A percentile compares a stretch with the other conserved stretches of the same genome.
phyloP scores from a whole-genome alignment of 306 rosid species.

The Trifolium subterraneum region DNA sequence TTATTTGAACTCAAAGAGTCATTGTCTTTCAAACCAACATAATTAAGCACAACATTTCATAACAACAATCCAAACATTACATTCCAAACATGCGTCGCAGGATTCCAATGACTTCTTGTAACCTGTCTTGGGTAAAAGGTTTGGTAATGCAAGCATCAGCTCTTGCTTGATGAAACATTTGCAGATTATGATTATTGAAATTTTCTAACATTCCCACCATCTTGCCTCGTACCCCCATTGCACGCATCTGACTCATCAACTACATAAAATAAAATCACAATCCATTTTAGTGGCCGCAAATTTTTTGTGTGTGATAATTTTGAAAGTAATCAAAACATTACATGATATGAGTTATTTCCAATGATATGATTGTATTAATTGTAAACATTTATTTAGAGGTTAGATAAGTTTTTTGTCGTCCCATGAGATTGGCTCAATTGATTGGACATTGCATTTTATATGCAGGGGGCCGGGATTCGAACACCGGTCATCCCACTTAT shows the following conservation, averaged over 20 bases:
- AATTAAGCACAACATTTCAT: not conserved
- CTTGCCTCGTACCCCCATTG: not conserved
- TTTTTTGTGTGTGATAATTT: too few species aligned
- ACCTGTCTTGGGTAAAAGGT: not conserved
- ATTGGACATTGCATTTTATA: too few species aligned
- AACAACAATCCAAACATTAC: not conserved
- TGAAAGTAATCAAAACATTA: too few species aligned
- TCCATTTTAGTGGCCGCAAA: too few species aligned
- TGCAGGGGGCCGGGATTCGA: too few species aligned
- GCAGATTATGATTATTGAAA: not conserved
- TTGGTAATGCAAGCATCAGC: not conserved
- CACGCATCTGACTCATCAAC: not conserved
- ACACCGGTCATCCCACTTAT: too few species aligned
- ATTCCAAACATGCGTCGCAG: not conserved
- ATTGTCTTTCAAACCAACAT: not conserved
- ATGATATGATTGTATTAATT: not conserved
- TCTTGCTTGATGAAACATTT: not conserved
- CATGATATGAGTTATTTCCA: too few species aligned
- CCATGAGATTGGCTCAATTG: too few species aligned
- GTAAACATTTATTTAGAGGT: not conserved
- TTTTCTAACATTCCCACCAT: not conserved
- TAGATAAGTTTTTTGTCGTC: too few species aligned
- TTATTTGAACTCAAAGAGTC: too few species aligned
- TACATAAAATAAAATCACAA: too few species aligned
- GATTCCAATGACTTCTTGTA: not conserved